Conservation (phyloP, 1,284 basidiomycete genomes). For the Ganoderma leucocontextum region DNA sequence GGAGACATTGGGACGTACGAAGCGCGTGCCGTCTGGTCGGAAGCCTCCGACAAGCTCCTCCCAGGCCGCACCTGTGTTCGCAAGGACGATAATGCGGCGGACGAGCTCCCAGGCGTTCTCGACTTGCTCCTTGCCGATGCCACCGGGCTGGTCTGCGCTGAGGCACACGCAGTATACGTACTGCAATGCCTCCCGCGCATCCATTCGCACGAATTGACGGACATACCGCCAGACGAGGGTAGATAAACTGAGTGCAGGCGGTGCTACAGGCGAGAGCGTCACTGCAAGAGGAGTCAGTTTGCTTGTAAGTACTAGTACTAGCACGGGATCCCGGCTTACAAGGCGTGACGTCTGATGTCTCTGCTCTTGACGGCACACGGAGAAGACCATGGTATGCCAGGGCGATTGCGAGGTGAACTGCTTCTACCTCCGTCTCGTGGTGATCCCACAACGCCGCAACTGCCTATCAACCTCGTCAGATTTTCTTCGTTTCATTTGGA, state of each 20-base stretch:
- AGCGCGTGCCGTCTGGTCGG: slow-evolving; percentile 87
- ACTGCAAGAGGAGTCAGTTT: slow-evolving; percentile 50
- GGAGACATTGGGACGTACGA: slow-evolving; percentile 60
- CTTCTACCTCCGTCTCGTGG: slow-evolving; percentile 90
- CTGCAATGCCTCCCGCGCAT: slow-evolving; percentile 93
- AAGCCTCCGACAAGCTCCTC: slow-evolving; percentile 93
- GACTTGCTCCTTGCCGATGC: slow-evolving; percentile 84
- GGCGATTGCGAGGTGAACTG: slow-evolving; percentile 93
- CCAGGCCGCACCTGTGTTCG: slow-evolving; percentile 86
- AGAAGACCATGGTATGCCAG: slow-evolving; percentile 95
- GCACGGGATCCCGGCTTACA: slow-evolving; percentile 57
- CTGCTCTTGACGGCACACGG: slow-evolving; percentile 80
- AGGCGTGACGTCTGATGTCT: slow-evolving; percentile 84
- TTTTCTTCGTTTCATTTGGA: too few relatives aligned
- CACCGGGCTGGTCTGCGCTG: slow-evolving; percentile 75
- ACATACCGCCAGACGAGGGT: slow-evolving; percentile 94
- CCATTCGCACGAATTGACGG: slow-evolving; percentile 89
- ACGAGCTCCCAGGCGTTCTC: slow-evolving; percentile 89
- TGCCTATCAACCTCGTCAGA: slow-evolving; percentile 57
- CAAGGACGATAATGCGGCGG: slow-evolving; percentile 87
- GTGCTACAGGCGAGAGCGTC: slow-evolving; percentile 67
- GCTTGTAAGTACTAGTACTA: slow-evolving; percentile 5
- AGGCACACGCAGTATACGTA: slow-evolving; percentile 94
- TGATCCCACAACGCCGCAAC: slow-evolving; percentile 92
- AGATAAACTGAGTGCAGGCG: slow-evolving; percentile 82